A percentile compares a stretch with the other conserved stretches of the same genome.
phyloP scores from a whole-genome alignment of 2,329 filamentous ascomycete species.

The Corinectria fuckeliana region DNA sequence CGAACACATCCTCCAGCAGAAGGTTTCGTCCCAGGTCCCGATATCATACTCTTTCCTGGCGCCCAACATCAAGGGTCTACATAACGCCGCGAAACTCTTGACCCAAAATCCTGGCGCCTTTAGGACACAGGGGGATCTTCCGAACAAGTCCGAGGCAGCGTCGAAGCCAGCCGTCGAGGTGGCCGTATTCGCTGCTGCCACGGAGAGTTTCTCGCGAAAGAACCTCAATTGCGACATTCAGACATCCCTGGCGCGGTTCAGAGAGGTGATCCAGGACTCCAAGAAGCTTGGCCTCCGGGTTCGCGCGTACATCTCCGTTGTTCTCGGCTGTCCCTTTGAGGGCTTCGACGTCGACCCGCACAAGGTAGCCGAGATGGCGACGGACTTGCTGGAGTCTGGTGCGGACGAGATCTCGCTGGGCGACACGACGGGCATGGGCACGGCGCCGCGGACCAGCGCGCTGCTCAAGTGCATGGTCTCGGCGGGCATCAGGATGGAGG shows the following conservation, averaged over 20 bases:
- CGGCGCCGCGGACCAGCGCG: constrained; percentile 70
- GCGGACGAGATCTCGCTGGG: constrained; percentile 90
- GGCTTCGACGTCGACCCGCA: constrained; percentile 69
- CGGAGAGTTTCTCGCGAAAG: constrained; percentile 78
- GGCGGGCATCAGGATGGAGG: constrained; percentile 71
- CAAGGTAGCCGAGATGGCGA: constrained; percentile 70
- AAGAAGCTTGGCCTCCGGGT: constrained; percentile 71
- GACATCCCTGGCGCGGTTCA: constrained; percentile 74
- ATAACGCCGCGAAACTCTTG: constrained; percentile 65
- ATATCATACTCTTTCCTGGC: constrained; percentile 83
- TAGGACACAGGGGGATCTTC: constrained; percentile 57
- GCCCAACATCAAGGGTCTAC: constrained; percentile 76
- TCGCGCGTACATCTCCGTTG: constrained; percentile 81
- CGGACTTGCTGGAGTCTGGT: constrained; percentile 79
- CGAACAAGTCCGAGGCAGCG: constrained; percentile 45
- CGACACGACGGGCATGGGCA: constrained; percentile 91
- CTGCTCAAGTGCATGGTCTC: constrained; percentile 69
- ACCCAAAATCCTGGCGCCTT: constrained; percentile 56
- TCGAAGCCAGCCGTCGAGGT: constrained; percentile 67
- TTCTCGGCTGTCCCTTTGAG: constrained; percentile 80
- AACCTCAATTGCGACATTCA: constrained; percentile 84
- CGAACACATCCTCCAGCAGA: constrained; percentile 66
- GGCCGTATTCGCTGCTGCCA: constrained; percentile 82
- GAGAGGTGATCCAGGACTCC: constrained; percentile 71
- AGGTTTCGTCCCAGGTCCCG: constrained; percentile 58